These are phyloP conservation scores for Didymellaceae sp. DNA, from an alignment of 2,329 filamentous ascomycete genomes.

Conservation along the genomic window DNA sequence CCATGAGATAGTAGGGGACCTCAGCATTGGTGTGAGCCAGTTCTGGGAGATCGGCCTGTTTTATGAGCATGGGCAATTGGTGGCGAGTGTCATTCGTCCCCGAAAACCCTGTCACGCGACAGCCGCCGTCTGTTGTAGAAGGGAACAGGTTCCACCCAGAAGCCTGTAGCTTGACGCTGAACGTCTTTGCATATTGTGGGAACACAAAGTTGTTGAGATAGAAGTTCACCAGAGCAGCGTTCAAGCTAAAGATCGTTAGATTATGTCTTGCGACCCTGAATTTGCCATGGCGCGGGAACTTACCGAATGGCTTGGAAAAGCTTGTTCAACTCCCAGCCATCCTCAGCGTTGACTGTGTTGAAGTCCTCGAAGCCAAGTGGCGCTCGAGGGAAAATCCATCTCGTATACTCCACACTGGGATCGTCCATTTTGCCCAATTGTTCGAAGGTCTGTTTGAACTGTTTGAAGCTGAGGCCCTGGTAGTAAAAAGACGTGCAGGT, in stretches of 20 bases:
- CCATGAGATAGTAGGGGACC: slow-evolving; percentile 65
- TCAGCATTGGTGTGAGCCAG: slow-evolving; percentile 68
- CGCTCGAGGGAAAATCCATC: slow-evolving; percentile 56
- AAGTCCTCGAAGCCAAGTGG: slow-evolving; percentile 59
- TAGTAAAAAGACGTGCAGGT: slow-evolving; percentile 67
- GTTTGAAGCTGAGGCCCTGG: slow-evolving; percentile 57
- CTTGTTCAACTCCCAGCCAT: slow-evolving; percentile 56
- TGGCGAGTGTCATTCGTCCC: slow-evolving; percentile 72
- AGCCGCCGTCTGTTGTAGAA: slow-evolving; percentile 9
- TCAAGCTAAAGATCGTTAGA: slow-evolving; percentile 21
- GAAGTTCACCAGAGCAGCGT: slow-evolving; percentile 66
- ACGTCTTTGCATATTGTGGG: slow-evolving; percentile 69
- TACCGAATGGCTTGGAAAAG: slow-evolving; percentile 45
- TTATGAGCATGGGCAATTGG: slow-evolving; percentile 67
- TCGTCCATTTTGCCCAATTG: slow-evolving; percentile 63
- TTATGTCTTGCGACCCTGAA: not conserved
- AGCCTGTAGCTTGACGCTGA: slow-evolving; percentile 66
- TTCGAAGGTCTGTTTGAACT: slow-evolving; percentile 60
- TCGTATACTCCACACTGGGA: slow-evolving; percentile 62
- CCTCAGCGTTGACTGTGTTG: slow-evolving; percentile 66
- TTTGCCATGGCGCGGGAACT: too few species aligned
- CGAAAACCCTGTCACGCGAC: slow-evolving; percentile 70
- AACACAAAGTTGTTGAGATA: slow-evolving; percentile 72
- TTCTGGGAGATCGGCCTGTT: slow-evolving; percentile 64
- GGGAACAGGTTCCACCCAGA: slow-evolving; percentile 69